These are phyloP conservation scores for Pseudogymnoascus sp. DNA, from an alignment of 2,329 filamentous ascomycete species.

Conservation along the genomic window DNA sequence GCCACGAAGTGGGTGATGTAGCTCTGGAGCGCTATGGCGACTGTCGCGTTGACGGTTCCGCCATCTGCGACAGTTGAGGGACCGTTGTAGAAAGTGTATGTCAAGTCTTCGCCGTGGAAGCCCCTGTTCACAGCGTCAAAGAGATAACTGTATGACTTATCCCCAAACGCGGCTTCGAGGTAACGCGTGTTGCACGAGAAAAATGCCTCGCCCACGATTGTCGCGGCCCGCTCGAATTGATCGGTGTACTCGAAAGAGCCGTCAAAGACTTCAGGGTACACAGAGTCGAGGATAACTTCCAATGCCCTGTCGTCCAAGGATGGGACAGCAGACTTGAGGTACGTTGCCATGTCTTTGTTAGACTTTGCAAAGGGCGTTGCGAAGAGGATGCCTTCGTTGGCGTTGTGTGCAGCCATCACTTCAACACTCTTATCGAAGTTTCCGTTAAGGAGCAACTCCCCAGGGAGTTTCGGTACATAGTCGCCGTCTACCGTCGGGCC, in stretches of 20 bases:
- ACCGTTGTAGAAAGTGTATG: conserved; percentile 45
- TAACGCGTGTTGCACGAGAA: conserved; percentile 48
- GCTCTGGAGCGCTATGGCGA: conserved; percentile 31
- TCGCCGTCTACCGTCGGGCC: conserved; percentile 41
- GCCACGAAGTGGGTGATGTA: conserved; percentile 32
- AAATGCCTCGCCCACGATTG: conserved; percentile 36
- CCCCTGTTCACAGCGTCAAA: conserved; percentile 44
- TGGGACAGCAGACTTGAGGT: conserved; percentile 17
- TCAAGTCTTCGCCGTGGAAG: conserved; percentile 46
- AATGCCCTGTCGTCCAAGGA: conserved; percentile 24
- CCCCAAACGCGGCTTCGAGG: conserved; percentile 39
- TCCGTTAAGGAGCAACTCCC: conserved; percentile 35
- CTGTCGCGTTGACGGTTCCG: conserved; percentile 23
- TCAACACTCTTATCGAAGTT: conserved; percentile 37
- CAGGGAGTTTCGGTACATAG: conserved; percentile 40
- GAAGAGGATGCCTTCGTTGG: conserved; percentile 35
- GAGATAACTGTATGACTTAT: conserved; percentile 43
- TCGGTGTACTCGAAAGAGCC: conserved; percentile 38
- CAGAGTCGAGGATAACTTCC: conserved; percentile 20
- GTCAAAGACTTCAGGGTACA: conserved; percentile 44
- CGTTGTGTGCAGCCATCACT: conserved; percentile 39
- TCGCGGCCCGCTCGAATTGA: conserved; percentile 35
- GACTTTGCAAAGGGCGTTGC: conserved; percentile 27
- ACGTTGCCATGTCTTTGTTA: background rate
- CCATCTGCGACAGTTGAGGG: conserved; percentile 4